Evolutionary conservation across 2,329 filamentous ascomycete species (phyloP), one percentile per base, ranked within the genome.

Genomic region (Aspergillus aculeatus): DNA sequence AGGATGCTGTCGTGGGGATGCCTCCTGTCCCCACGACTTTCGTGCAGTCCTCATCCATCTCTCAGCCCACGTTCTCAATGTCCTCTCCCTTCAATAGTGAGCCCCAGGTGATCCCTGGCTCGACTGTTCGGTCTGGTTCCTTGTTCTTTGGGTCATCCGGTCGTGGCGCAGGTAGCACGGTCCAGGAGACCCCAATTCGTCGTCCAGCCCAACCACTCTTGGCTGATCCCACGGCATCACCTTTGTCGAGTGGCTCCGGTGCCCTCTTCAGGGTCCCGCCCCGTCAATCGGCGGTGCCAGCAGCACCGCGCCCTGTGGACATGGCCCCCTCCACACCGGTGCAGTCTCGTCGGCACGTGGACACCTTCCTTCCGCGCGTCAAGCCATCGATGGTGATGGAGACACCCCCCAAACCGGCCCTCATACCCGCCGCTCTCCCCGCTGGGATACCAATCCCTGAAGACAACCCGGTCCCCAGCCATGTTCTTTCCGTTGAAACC

Each of bases 121-220:
- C 75, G 4, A 63, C 63, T 31, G 59, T 68, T 35, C 69, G 72
- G 12, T 65, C 73, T 47, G 68, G 61, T 19, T 24, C 29, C 9
- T 67, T 69, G 23, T 68, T 71, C 47, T 68, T 70, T n/a, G 66
- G 64, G 6, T 58, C 64, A 4, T 56, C 64, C 56, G 31, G 60
- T 63, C 49, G 63, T 52, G 5, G 57, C 47, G 62, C 65, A 38
- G 61, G 60, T 21, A 66, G 65, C 10, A 61, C 66, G 10, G 65
- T 76, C 26, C 71, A 78, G 50, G 77, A 78, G 60, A 80, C 78
- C 1, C 78, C 78, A 1, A 73, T 75, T 2, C 72, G 74, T 5
- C 74, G 73, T 4, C 59, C 71, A 11, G 62, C 69, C 2, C 73
- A 68, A 53, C 60, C 68, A 19, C 53, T 64, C 32, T 61, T 64